Conservation (phyloP, 805 yeast species). For the Kazachstania viticola region DNA sequence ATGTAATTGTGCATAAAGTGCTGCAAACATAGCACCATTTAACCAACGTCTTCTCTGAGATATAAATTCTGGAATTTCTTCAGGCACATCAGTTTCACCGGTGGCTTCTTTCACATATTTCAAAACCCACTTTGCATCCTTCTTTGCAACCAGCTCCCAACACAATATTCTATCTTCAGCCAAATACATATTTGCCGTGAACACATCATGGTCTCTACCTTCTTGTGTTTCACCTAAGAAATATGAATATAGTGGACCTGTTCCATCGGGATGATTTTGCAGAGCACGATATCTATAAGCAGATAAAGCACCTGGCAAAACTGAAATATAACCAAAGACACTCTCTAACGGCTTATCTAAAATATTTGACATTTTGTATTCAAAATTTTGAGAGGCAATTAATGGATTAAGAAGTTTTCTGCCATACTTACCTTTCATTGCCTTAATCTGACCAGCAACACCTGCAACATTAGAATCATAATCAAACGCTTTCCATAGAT, state of each 20-base stretch:
- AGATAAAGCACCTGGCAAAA: conserved; percentile 90
- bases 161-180: conserved; percentile 95
- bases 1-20: conserved; percentile 76
- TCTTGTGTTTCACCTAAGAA: conserved; percentile 76
- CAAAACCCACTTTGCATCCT: conserved; percentile 73
- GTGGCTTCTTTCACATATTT: conserved; percentile 86
- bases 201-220: conserved; percentile 57
- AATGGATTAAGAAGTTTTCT: conserved; percentile 72
- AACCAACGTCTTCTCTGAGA: conserved; percentile 97
- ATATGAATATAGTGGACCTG: conserved; percentile 82
- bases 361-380: conserved; percentile 93
- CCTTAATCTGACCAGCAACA: conserved; percentile 95
- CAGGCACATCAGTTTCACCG: conserved; percentile 97
- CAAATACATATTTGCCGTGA: conserved; percentile 91
- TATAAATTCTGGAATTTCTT: conserved; percentile 83
- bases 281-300: conserved; percentile 88
- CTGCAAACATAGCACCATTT: conserved; percentile 96
- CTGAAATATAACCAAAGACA: conserved; percentile 84
- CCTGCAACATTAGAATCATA: conserved; percentile 95
- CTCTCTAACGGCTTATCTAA: conserved; percentile 91
- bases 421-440: conserved; percentile 90
- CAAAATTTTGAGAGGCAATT: conserved; percentile 93
- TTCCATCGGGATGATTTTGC: conserved; percentile 74
- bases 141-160: conserved; percentile 90
- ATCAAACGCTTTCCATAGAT: conserved; percentile 96